phyloP scores from a whole-genome alignment of 306 rosid genomes.

The Sindora glabra region DNA sequence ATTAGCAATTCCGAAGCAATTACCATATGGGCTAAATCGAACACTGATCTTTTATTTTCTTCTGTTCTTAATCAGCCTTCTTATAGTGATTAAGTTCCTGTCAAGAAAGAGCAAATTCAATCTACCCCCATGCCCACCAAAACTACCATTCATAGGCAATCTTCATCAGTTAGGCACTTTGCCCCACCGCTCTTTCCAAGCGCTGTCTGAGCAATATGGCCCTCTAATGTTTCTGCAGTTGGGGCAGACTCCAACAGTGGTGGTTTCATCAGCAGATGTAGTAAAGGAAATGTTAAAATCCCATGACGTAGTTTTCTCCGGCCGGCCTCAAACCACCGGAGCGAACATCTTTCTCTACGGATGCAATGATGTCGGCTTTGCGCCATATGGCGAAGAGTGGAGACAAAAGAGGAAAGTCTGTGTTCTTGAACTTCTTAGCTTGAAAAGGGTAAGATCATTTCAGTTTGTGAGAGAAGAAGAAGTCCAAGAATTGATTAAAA shows the following conservation, averaged over 20 bases:
- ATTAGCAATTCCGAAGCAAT: too few relatives aligned
- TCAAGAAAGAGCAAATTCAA: neutral
- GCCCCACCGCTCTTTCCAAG: neutral
- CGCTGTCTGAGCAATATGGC: neutral
- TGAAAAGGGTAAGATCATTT: too few relatives aligned
- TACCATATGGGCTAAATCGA: too few relatives aligned
- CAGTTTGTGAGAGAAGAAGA: too few relatives aligned
- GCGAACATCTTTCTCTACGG: neutral
- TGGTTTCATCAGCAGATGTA: neutral
- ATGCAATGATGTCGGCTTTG: neutral
- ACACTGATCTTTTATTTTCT: neutral
- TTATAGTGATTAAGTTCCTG: neutral
- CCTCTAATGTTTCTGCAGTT: neutral
- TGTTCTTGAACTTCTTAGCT: too few relatives aligned
- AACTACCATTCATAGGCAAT: neutral
- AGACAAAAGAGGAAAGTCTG: neutral
- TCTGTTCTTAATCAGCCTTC: neutral
- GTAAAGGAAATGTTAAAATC: neutral
- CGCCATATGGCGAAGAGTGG: neutral
- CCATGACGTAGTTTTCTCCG: neutral
- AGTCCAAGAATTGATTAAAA: too few relatives aligned
- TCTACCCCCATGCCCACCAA: neutral
- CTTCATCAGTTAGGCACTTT: neutral
- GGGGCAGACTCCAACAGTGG: neutral
- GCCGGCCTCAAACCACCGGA: neutral